Conservation (phyloP, 2,329 filamentous ascomycete species). For the Dendrostoma leiphaemia region DNA sequence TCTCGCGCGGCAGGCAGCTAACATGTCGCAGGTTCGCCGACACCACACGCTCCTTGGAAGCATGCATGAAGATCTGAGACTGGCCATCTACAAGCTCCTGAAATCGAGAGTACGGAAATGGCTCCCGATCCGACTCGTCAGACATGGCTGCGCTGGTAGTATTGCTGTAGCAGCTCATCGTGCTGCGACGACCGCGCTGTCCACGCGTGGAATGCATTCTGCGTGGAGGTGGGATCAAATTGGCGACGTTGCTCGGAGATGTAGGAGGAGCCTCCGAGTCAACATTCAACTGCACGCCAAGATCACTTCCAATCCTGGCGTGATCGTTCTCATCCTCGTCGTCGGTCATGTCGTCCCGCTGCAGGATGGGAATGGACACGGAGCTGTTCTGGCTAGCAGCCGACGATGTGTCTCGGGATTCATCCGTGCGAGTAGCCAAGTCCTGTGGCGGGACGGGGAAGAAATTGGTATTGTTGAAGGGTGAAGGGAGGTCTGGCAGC, state of each 20-base stretch:
- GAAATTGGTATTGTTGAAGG: neutral
- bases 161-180: slow-evolving; percentile 25
- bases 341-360: neutral
- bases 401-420: no score
- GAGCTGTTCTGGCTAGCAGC: no score
- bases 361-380: neutral
- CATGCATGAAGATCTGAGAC: slow-evolving; percentile 34
- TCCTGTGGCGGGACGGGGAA: neutral
- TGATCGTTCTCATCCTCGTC: neutral
- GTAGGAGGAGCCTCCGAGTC: neutral
- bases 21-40: slow-evolving; percentile 37
- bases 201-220: slow-evolving; percentile 14
- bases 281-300: neutral
- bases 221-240: neutral
- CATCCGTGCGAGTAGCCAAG: no score
- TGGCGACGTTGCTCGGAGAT: neutral
- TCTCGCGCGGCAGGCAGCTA: slow-evolving; percentile 25
- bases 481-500: neutral
- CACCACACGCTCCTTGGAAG: slow-evolving; percentile 41
- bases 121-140: slow-evolving; percentile 36
- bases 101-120: slow-evolving; percentile 43
- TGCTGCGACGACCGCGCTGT: slow-evolving; percentile 7
- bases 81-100: no score
- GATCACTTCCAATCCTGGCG: neutral
- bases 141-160: slow-evolving; percentile 26